Percentiles rank a stretch among this genome's conserved stretches.
Evolutionary conservation across 1,284 basidiomycete species (phyloP).

Genomic region (Mycosarcoma mackinlayi): DNA sequence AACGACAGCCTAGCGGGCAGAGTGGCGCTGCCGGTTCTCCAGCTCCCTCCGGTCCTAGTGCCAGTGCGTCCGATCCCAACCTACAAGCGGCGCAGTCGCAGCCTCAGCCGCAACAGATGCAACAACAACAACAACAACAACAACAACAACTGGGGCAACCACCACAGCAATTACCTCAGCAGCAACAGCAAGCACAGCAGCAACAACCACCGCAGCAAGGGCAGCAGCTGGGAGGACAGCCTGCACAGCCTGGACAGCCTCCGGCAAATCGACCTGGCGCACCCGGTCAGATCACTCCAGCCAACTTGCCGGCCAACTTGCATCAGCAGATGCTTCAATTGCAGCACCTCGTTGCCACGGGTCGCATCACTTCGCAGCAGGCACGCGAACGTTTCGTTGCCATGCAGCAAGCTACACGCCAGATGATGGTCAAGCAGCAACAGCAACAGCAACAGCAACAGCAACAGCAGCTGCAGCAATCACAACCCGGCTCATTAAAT

Average conservation of each 20-base stretch:
- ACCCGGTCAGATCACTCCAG: conserved; percentile 20
- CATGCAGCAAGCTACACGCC: conserved; percentile 56
- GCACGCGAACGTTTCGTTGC: conserved; percentile 57
- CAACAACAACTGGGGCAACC: conserved; percentile 19
- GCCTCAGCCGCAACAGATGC: conserved; percentile 13
- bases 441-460: conserved; percentile 28
- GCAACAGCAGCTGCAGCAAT: conserved; percentile 3
- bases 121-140: conserved; percentile 17
- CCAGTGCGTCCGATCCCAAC: conserved; percentile 12
- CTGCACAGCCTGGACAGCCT: conserved; percentile 4
- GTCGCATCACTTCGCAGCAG: conserved; percentile 60
- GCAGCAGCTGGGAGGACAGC: conserved; percentile 3
- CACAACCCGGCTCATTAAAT: conserved; percentile 10
- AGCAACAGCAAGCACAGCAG: conserved; percentile 10
- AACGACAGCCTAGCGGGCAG: conserved; percentile 40
- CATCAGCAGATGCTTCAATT: conserved; percentile 59
- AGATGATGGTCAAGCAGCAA: conserved; percentile 50
- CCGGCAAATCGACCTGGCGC: conserved; percentile 12
- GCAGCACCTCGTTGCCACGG: conserved; percentile 49
- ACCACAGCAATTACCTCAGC: conserved; percentile 17
- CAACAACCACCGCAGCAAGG: conserved; percentile 14
- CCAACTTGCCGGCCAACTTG: conserved; percentile 44
- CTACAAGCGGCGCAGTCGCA: conserved; percentile 15
- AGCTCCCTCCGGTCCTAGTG: conserved; percentile 14
- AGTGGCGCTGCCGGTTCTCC: conserved; percentile 35